Evolutionary conservation across 179 eudicot species (phyloP), one percentile per base, ranked within the genome.

Genomic region (Beta macrorhiza): DNA sequence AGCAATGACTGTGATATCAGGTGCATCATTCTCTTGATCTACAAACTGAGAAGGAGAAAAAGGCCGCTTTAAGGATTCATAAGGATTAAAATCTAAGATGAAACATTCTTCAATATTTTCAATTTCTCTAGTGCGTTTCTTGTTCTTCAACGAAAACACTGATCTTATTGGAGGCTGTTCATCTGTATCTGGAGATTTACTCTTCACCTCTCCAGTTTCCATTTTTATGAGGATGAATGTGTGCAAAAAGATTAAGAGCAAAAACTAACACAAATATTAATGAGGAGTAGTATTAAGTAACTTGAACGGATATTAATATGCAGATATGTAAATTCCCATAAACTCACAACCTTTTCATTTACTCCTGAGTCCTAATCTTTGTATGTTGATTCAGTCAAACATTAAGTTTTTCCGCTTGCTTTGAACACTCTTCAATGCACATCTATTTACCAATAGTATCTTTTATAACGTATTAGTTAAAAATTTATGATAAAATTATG

Each of bases 61-160:
- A 37, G 75, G 14, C 4, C n/a, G 10, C 59, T 47, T 57, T 4
- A 55, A 55, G 11, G 29, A 20, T 45, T 75, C 64, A 75, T 55
- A 6, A 55, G 79, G 83, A 81, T 81, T 74, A 75, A 53, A 80
- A 19, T 80, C 72, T 59, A 80, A 73, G 14, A 80, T 72, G 78
- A 80, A 62, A 22, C 83, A 81, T 17, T 81, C 79, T 29, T 81
- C 79, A 25, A n/a, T 7, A 67, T 44, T 44, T n/a, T 81, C 83
- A 13, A 64, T 0, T 72, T 81, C 64, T 53, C 13, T 62, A 16
- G 47, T 2, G 19, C 52, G 72, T 12, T 80, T 53, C 61, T 29
- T 73, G 17, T 80, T 70, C 11, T 68, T 79, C 73, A 68, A 20
- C 56, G 55, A 55, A 2, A 77, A 6, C 22, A 69, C 53, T 77